phyloP scores from a whole-genome alignment of 2,329 filamentous ascomycete species.

The Fonsecaea erecta region DNA sequence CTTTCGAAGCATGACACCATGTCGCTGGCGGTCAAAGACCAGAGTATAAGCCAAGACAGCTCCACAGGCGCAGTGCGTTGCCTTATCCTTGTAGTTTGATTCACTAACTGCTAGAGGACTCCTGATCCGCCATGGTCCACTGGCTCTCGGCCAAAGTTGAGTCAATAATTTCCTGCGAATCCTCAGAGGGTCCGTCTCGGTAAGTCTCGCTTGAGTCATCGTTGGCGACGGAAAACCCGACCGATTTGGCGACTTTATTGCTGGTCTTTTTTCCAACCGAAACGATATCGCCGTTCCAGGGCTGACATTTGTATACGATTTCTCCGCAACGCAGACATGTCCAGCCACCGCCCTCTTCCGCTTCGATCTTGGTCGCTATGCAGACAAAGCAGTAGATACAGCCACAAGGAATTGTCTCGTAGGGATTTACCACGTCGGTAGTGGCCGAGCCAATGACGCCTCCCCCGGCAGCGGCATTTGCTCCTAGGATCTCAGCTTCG shows the following conservation, averaged over 20 bases:
- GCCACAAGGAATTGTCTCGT: slow-evolving; percentile 85
- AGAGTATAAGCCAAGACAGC: not conserved
- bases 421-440: slow-evolving; percentile 95
- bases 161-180: slow-evolving; percentile 15
- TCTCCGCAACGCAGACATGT: slow-evolving; percentile 87
- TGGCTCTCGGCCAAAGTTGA: slow-evolving; percentile 26
- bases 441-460: slow-evolving; percentile 86
- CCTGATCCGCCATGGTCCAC: slow-evolving; percentile 30
- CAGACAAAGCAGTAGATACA: slow-evolving; percentile 98
- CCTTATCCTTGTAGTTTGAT: not conserved
- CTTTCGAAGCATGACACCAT: not conserved
- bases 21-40: not conserved
- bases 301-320: slow-evolving; percentile 79
- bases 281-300: slow-evolving; percentile 89
- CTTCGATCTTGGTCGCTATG: slow-evolving; percentile 84
- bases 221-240: slow-evolving; percentile 57
- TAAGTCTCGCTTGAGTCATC: slow-evolving; percentile 11
- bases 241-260: slow-evolving; percentile 50
- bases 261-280: slow-evolving; percentile 53
- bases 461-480: slow-evolving; percentile 69
- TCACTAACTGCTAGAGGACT: slow-evolving; percentile 12
- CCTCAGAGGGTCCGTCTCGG: slow-evolving; percentile 7
- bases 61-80: not conserved
- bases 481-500: slow-evolving; percentile 76
- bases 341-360: slow-evolving; percentile 94